Conservation (phyloP, 2,329 filamentous ascomycete species). For the Domatiomyces globalis region DNA sequence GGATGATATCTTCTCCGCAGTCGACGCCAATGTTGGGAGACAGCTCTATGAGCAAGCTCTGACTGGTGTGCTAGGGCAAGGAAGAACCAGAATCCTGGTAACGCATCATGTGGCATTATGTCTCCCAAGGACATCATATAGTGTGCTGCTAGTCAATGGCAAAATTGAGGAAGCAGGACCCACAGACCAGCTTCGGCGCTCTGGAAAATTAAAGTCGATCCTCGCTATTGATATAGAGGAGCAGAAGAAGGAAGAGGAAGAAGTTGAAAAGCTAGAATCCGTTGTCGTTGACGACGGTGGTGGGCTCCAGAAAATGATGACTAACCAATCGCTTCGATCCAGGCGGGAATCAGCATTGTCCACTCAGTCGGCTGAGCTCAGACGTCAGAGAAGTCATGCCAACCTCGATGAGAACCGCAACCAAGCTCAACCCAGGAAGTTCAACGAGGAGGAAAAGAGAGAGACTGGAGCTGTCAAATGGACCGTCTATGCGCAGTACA, state of each 20-base stretch:
- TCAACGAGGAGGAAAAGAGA: conserved; percentile 60
- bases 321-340: conserved; percentile 15
- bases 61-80: conserved; percentile 53
- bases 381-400: conserved; percentile 8
- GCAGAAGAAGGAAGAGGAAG: conserved; percentile 32
- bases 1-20: conserved; percentile 70
- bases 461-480: conserved; percentile 56
- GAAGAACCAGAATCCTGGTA: conserved; percentile 61
- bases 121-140: conserved; percentile 55
- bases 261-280: conserved; percentile 23
- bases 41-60: conserved; percentile 67
- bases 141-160: conserved; percentile 59
- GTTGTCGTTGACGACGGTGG: conserved; percentile 25
- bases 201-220: conserved; percentile 30
- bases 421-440: conserved; percentile 48
- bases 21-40: conserved; percentile 67
- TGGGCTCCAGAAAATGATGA: conserved; percentile 34
- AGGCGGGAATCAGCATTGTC: conserved; percentile 9
- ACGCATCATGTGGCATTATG: conserved; percentile 67
- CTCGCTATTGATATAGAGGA: conserved; percentile 29
- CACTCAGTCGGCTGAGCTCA: conserved; percentile 6
- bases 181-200: conserved; percentile 41
- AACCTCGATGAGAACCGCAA: conserved; percentile 18
- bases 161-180: conserved; percentile 49
- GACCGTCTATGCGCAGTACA: conserved; percentile 53